Evolutionary conservation across 1,284 basidiomycete genomes (phyloP).

Genomic region (Ganoderma multipileum): DNA sequence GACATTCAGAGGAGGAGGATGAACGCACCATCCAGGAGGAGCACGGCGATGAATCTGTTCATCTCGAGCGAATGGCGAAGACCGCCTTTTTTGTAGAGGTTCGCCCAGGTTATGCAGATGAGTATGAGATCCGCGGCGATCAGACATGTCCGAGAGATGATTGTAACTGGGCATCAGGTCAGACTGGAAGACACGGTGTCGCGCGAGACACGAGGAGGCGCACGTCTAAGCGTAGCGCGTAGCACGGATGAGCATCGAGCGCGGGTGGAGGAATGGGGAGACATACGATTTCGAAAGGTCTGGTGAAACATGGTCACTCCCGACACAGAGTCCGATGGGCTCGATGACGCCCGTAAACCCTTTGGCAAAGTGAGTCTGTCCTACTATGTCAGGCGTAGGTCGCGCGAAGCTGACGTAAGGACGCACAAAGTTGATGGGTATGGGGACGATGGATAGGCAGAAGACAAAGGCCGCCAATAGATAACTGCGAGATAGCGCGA

Average conservation of each 20-base stretch:
- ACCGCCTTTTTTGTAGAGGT: conserved; percentile 5
- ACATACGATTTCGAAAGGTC: background rate
- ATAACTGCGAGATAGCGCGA: background rate
- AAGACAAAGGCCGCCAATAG: background rate
- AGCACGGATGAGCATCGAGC: background rate
- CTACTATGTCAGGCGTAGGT: background rate
- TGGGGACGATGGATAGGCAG: background rate
- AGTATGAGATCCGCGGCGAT: conserved; percentile 14
- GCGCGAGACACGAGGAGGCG: background rate
- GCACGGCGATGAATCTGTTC: conserved; percentile 14
- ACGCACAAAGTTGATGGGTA: background rate
- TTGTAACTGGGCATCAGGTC: conserved; percentile 11
- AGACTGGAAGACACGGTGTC: background rate
- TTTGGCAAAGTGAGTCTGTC: background rate
- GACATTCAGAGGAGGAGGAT: no score
- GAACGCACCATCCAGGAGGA: conserved; percentile 7
- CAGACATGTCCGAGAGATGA: conserved; percentile 11
- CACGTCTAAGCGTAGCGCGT: background rate
- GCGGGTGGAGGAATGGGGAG: background rate
- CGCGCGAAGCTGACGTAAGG: background rate
- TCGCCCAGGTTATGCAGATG: conserved; percentile 14
- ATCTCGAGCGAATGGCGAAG: conserved; percentile 7
- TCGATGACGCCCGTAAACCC: background rate
- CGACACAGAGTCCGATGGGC: background rate
- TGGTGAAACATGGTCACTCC: background rate